phyloP scores from a whole-genome alignment of 78 protist species.

The Dictyostelium intermedium region DNA sequence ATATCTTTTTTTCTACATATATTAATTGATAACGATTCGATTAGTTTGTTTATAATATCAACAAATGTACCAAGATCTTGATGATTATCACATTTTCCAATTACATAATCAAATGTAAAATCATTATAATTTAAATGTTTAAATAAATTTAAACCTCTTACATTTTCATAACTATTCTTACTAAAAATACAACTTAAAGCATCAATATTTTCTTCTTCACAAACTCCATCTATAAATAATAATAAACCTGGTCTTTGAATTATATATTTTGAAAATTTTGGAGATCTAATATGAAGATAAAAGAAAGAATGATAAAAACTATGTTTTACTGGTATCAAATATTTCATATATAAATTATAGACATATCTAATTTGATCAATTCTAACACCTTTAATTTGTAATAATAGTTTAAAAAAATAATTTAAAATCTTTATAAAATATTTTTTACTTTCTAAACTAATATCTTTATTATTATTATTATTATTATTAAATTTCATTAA shows the following conservation, averaged over 20 bases:
- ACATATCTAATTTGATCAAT: background rate
- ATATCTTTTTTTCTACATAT: background rate
- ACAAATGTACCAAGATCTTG: background rate
- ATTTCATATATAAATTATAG: background rate
- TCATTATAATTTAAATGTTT: background rate
- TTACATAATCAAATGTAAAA: background rate
- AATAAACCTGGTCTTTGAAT: background rate
- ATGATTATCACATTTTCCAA: background rate
- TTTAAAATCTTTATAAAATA: background rate
- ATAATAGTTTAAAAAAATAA: background rate
- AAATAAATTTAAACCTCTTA: background rate
- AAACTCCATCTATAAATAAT: background rate
- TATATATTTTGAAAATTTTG: background rate
- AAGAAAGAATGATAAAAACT: background rate
- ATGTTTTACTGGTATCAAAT: background rate
- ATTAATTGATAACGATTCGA: background rate
- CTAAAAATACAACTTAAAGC: no score
- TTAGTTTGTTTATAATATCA: background rate
- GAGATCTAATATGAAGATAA: background rate
- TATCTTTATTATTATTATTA: background rate
- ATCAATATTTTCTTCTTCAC: no score
- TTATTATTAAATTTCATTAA: background rate
- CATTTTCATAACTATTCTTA: no score
- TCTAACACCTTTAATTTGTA: background rate
- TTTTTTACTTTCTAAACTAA: background rate